Conservation (phyloP, 345 rosid species). For the Dipteronia dyeriana region DNA sequence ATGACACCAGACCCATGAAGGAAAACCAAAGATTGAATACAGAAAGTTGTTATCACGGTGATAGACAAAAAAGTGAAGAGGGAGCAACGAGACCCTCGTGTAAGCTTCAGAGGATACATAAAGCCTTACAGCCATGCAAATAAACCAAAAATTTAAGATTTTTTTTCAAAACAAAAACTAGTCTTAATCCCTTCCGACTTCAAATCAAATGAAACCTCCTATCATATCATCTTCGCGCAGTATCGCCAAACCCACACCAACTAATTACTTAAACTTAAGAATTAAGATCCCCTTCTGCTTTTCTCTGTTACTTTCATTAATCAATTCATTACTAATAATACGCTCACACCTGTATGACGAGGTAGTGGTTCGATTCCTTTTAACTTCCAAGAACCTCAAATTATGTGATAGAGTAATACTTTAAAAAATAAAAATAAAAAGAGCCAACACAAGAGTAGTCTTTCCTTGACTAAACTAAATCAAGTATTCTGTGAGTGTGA, state of each 20-base stretch:
- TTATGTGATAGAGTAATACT: no score
- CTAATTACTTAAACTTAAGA: neutral
- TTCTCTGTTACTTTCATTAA: no score
- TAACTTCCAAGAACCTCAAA: no score
- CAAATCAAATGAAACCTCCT: neutral
- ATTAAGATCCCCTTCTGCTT: no score
- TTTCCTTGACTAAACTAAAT: no score
- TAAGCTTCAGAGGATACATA: slow-evolving; percentile 50
- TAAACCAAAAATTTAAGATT: slow-evolving; percentile 12
- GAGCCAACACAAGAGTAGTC: no score
- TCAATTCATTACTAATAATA: no score
- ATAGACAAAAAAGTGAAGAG: slow-evolving; percentile 23
- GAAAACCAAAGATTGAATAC: slow-evolving; percentile 15
- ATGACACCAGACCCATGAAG: slow-evolving; percentile 8
- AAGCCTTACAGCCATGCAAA: slow-evolving; percentile 67
- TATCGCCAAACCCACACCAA: neutral
- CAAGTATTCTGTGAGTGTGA: no score
- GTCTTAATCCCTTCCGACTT: slow-evolving; percentile 1
- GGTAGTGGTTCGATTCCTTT: no score
- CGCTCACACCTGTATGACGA: no score
- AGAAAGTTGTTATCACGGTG: slow-evolving; percentile 11
- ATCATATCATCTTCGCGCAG: neutral
- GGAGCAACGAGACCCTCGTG: slow-evolving; percentile 61
- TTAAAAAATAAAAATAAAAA: no score
- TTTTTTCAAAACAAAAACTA: neutral